Evolutionary conservation across 2,329 filamentous ascomycete species (phyloP).

Genomic region (Cytospora schulzeri): DNA sequence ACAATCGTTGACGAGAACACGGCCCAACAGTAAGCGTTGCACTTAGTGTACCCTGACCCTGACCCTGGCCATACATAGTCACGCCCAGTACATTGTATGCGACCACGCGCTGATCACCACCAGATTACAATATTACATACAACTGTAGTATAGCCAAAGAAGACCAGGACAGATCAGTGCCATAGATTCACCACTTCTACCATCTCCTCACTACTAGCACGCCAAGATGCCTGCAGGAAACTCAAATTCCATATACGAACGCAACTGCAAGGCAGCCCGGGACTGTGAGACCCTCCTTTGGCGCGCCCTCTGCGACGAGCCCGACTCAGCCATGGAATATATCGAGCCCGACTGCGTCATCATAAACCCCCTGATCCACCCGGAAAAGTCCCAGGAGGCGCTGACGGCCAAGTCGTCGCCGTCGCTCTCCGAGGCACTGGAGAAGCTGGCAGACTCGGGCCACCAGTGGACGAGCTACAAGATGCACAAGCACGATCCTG

Average conservation of each 20-base stretch:
- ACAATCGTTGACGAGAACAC: not conserved
- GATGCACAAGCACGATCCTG: slow-evolving; percentile 19
- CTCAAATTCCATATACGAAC: slow-evolving; percentile 19
- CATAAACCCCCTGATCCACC: slow-evolving; percentile 25
- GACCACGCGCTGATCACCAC: not conserved
- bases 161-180: not conserved
- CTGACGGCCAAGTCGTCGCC: slow-evolving; percentile 15
- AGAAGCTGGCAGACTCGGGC: slow-evolving; percentile 4
- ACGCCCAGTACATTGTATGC: not conserved
- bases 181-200: not conserved
- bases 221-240: slow-evolving; percentile 22
- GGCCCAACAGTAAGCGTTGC: not conserved
- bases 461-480: slow-evolving; percentile 20
- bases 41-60: not conserved
- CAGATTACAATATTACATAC: not conserved
- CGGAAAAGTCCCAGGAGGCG: slow-evolving; percentile 13
- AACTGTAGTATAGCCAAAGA: not conserved
- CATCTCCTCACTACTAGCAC: not conserved
- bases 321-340: slow-evolving; percentile 4
- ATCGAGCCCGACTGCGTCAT: slow-evolving; percentile 21
- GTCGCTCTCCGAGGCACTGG: slow-evolving; percentile 19
- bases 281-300: slow-evolving; percentile 20
- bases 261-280: slow-evolving; percentile 21
- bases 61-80: not conserved
- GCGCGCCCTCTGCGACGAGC: slow-evolving; percentile 15